Percentiles rank a stretch among this genome's conserved stretches.
phyloP scores from a whole-genome alignment of 768 basidiomycete species.

The Psilocybe tampanensis region DNA sequence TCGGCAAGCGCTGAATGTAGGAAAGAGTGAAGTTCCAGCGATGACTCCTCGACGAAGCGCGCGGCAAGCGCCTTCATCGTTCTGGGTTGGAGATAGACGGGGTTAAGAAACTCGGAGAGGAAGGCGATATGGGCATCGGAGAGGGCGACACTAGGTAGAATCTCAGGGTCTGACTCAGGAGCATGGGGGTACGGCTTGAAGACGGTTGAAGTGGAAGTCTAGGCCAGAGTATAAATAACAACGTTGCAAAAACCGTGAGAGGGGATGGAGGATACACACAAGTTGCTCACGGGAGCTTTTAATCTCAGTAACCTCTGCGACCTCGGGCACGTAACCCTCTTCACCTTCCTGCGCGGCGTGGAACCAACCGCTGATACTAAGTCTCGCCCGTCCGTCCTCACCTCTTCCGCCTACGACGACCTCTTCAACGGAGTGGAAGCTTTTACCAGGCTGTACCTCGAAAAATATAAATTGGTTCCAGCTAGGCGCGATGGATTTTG shows the following conservation, averaged over 20 bases:
- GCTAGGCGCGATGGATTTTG: constrained; percentile 71
- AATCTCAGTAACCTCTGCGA: constrained; percentile 37
- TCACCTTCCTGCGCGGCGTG: constrained; percentile 91
- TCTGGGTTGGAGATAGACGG: constrained; percentile 83
- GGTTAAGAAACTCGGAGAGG: constrained; percentile 85
- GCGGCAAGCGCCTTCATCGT: constrained; percentile 79
- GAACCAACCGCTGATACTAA: constrained; percentile 98
- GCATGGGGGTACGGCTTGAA: constrained; percentile 57
- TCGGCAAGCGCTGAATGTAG: constrained; percentile 69
- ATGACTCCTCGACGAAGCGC: constrained; percentile 86
- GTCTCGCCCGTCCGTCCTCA: constrained; percentile 68
- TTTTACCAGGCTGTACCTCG: constrained; percentile 91
- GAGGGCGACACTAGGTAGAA: constrained; percentile 53
- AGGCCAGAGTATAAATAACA: constrained; percentile 14
- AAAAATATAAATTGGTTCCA: constrained; percentile 93
- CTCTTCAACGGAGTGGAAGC: constrained; percentile 97
- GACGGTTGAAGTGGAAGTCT: constrained; percentile 65
- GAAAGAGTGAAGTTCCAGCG: constrained; percentile 88
- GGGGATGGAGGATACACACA: constrained; percentile 50
- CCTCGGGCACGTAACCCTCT: constrained; percentile 73
- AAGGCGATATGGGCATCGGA: constrained; percentile 64
- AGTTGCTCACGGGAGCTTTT: constrained; percentile 93
- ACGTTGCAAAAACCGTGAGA: constrained; percentile 3
- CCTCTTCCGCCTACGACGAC: constrained; percentile 80
- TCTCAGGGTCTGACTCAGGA: constrained; percentile 46